These are phyloP conservation scores for Spergularia marina DNA, from an alignment of 148 eudicot species.

Conservation along the genomic window DNA sequence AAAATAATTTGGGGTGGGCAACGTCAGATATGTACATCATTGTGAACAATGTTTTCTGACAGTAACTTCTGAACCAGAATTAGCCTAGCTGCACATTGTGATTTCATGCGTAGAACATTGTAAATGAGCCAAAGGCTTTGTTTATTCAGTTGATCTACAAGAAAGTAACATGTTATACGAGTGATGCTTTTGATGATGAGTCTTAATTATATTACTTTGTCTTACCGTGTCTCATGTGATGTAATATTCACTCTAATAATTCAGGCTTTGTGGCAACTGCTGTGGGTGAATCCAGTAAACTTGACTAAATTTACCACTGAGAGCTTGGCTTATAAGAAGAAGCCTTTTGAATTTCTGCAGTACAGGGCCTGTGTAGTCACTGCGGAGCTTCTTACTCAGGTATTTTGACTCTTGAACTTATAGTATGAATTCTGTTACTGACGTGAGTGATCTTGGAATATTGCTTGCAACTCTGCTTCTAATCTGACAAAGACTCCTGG, in stretches of 20 bases:
- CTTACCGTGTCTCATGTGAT: not conserved
- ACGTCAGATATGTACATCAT: not conserved
- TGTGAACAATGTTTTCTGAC: not conserved
- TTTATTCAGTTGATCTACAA: not conserved
- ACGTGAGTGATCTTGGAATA: not conserved
- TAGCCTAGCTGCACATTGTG: not conserved
- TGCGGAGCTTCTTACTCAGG: conserved; percentile 92
- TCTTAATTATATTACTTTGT: not conserved
- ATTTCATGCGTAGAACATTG: not conserved
- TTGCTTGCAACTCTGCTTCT: not conserved
- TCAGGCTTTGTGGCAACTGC: conserved; percentile 93
- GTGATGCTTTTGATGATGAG: not conserved
- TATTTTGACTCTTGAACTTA: conserved; percentile 28
- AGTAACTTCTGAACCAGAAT: not conserved
- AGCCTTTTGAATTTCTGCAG: conserved; percentile 74
- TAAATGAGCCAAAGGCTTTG: not conserved
- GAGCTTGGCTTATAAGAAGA: conserved; percentile 48
- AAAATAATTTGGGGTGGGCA: too few relatives aligned
- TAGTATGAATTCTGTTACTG: not conserved
- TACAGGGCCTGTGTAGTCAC: conserved; percentile 78
- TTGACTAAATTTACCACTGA: conserved; percentile 35
- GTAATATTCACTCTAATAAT: conserved; percentile 11
- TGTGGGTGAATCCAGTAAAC: conserved; percentile 78
- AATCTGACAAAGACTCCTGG: not conserved
- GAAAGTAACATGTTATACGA: not conserved